These are phyloP conservation scores for Kwoniella newhampshirensis DNA, from an alignment of 768 basidiomycete species.

Conservation along the genomic window DNA sequence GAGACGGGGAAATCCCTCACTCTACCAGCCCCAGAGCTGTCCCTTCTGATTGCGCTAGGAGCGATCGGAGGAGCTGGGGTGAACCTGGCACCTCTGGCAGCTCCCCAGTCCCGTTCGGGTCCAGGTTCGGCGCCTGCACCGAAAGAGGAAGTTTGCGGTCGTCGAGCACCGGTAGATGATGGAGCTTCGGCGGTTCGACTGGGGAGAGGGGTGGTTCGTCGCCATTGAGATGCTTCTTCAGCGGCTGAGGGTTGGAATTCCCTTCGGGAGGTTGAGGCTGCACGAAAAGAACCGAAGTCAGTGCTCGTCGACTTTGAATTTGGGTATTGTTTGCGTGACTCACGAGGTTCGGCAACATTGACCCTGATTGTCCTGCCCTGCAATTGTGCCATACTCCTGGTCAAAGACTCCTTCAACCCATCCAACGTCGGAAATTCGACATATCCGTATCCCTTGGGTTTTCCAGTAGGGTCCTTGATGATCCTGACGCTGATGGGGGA, in stretches of 20 bases:
- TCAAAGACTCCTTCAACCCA: slow-evolving; percentile 77
- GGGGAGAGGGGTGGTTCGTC: slow-evolving; percentile 81
- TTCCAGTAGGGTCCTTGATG: slow-evolving; percentile 83
- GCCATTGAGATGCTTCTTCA: slow-evolving; percentile 82
- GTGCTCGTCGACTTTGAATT: slow-evolving; percentile 49
- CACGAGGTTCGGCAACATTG: slow-evolving; percentile 94
- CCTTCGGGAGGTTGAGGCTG: slow-evolving; percentile 28
- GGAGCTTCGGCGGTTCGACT: slow-evolving; percentile 29
- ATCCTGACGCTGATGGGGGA: slow-evolving; percentile 85
- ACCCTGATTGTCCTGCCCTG: slow-evolving; percentile 80
- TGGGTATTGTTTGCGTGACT: slow-evolving; percentile 53
- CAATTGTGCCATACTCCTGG: slow-evolving; percentile 68
- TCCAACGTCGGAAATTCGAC: slow-evolving; percentile 89
- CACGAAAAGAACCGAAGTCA: not conserved
- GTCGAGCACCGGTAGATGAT: slow-evolving; percentile 56
- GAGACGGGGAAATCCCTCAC: slow-evolving; percentile 26
- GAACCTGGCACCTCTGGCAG: slow-evolving; percentile 54
- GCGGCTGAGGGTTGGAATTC: slow-evolving; percentile 64
- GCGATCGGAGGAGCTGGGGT: slow-evolving; percentile 36
- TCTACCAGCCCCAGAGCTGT: slow-evolving; percentile 36
- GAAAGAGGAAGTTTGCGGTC: slow-evolving; percentile 44
- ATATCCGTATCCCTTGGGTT: slow-evolving; percentile 97
- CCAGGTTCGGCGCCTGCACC: slow-evolving; percentile 27
- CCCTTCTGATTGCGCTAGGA: slow-evolving; percentile 29
- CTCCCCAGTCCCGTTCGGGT: slow-evolving; percentile 52